These are phyloP conservation scores for Fibroporia radiculosa DNA, from an alignment of 768 basidiomycete genomes.

Conservation along the genomic window DNA sequence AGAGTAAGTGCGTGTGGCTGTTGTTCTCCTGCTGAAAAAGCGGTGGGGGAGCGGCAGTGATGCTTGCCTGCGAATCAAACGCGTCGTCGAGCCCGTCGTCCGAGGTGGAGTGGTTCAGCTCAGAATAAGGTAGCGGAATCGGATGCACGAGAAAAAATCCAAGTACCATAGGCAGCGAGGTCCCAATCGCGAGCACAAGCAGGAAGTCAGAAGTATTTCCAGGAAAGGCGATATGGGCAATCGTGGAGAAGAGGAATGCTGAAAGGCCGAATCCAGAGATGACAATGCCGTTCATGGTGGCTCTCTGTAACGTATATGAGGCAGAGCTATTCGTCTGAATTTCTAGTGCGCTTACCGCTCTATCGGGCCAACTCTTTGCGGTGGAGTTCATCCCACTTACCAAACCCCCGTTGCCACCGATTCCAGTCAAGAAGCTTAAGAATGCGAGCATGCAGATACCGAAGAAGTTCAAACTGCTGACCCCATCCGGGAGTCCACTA, in stretches of 20 bases:
- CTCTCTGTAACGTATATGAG: constrained; percentile 40
- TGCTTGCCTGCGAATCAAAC: constrained; percentile 14
- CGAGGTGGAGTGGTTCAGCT: constrained; percentile 15
- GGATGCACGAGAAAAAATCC: constrained; percentile 68
- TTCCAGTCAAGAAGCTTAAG: constrained; percentile 67
- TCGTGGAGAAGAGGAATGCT: constrained; percentile 80
- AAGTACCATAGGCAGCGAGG: constrained; percentile 71
- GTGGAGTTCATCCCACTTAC: constrained; percentile 70
- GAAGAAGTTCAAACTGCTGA: constrained; percentile 27
- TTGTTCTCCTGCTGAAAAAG: constrained; percentile 21
- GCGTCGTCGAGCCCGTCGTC: constrained; percentile 12
- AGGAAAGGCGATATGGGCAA: constrained; percentile 65
- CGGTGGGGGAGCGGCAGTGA: constrained; percentile 8
- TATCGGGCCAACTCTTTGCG: constrained; percentile 76
- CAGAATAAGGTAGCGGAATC: constrained; percentile 47
- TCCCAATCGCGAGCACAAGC: constrained; percentile 68
- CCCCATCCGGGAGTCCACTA: constrained; percentile 28
- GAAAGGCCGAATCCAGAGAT: constrained; percentile 86
- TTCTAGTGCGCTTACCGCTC: constrained; percentile 37
- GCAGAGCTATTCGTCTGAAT: not conserved
- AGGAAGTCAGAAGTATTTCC: constrained; percentile 77
- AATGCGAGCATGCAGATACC: constrained; percentile 45
- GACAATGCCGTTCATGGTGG: constrained; percentile 68
- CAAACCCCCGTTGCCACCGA: constrained; percentile 69
- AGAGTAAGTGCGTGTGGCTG: constrained; percentile 20